Percentiles rank a stretch among this genome's conserved stretches.
Conservation (phyloP, 139 green algal species). For the Coccomyxa sp. region DNA sequence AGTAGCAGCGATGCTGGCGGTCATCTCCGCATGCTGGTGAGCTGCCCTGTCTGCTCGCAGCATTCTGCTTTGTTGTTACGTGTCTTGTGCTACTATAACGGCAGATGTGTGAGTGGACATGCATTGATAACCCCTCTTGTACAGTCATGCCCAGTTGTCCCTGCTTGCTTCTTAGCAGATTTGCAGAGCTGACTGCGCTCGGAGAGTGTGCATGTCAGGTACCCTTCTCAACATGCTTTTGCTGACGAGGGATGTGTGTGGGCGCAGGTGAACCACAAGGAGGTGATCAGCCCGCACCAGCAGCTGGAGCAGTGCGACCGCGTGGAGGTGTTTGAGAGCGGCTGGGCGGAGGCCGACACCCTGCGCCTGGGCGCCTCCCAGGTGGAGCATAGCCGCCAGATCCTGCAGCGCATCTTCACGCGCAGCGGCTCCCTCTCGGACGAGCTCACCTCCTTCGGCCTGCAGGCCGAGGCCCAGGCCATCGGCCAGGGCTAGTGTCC, state of each 20-base stretch:
- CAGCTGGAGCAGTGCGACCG: slow-evolving; percentile 6
- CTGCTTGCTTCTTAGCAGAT: not conserved
- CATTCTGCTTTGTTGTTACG: not conserved
- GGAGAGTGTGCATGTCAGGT: not conserved
- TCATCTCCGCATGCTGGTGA: not conserved
- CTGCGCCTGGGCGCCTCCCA: not conserved
- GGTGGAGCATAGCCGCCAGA: not conserved
- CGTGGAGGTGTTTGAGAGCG: slow-evolving; percentile 4
- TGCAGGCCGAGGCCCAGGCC: not conserved
- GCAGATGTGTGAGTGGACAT: not conserved
- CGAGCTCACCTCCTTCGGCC: not conserved
- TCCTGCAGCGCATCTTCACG: slow-evolving; percentile 1
- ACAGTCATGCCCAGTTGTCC: not conserved
- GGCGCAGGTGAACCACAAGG: slow-evolving; percentile 12
- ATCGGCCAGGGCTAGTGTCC: too few species aligned
- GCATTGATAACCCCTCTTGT: not conserved
- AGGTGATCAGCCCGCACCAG: not conserved
- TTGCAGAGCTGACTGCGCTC: not conserved
- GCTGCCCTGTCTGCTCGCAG: not conserved
- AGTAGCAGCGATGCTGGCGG: not conserved
- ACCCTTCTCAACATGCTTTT: too few species aligned
- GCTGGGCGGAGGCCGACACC: not conserved
- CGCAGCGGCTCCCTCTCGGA: not conserved
- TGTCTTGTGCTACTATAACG: not conserved
- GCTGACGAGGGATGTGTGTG: not conserved